phyloP scores from a whole-genome alignment of 441 rosid species.

The Populus tomentosa region DNA sequence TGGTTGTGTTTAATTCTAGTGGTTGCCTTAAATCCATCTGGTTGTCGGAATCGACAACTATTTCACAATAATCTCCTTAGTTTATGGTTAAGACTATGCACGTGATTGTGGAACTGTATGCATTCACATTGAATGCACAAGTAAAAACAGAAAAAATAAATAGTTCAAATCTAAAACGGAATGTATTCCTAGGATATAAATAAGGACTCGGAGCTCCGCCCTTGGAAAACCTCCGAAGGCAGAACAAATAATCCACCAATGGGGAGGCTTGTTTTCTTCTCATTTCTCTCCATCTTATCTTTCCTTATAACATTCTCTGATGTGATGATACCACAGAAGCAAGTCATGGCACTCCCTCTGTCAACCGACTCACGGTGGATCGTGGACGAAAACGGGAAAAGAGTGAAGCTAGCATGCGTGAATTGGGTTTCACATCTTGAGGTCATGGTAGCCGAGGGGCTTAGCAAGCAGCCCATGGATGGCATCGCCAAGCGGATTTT shows the following conservation, averaged over 20 bases:
- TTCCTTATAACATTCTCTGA: constrained; percentile 5
- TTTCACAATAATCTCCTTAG: too few species aligned
- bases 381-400: constrained; percentile 49
- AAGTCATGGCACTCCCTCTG: constrained; percentile 43
- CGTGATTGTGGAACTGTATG: too few species aligned
- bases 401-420: constrained; percentile 75
- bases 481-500: constrained; percentile 34
- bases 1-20: too few species aligned
- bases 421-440: constrained; percentile 79
- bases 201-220: neutral
- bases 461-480: constrained; percentile 61
- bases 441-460: constrained; percentile 71
- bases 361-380: constrained; percentile 74
- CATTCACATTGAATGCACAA: too few species aligned
- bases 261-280: constrained; percentile 18
- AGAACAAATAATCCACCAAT: constrained; percentile 6
- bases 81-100: too few species aligned
- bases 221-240: neutral
- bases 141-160: too few species aligned
- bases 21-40: too few species aligned
- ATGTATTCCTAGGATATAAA: neutral
- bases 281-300: constrained; percentile 12
- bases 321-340: neutral
- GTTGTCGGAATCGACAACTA: too few species aligned
- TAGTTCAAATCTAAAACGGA: too few species aligned